Evolutionary conservation across 768 basidiomycete species (phyloP).

Genomic region (Suillus clintonianus): DNA sequence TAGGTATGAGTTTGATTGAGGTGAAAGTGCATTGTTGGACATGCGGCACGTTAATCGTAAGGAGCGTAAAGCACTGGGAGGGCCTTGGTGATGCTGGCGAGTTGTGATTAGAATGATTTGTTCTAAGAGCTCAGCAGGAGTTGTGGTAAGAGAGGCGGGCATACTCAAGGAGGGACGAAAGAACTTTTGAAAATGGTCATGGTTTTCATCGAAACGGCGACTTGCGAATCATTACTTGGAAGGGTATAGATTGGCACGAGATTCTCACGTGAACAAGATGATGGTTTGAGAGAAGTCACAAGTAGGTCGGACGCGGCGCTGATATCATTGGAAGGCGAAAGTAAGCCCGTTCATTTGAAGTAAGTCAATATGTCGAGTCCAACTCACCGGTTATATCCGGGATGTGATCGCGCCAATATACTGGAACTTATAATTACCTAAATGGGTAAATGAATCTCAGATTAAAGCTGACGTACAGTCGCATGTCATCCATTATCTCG

Average conservation of each 20-base stretch:
- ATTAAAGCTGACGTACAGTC: no score
- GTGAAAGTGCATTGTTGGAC: constrained; percentile 26
- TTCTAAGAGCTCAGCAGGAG: constrained; percentile 37
- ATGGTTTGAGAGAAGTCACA: no score
- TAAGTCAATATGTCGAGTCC: background rate
- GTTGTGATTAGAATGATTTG: constrained; percentile 36
- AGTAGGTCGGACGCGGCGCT: constrained; percentile 13
- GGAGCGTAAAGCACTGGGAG: constrained; percentile 34
- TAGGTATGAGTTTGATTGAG: constrained; percentile 31
- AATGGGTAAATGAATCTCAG: constrained; percentile 29
- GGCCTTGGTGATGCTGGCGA: constrained; percentile 29
- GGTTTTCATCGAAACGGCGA: constrained; percentile 30
- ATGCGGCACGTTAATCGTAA: constrained; percentile 37
- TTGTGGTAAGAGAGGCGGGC: constrained; percentile 31
- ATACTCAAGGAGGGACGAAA: constrained; percentile 25
- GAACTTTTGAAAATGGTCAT: constrained; percentile 16
- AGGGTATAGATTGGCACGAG: constrained; percentile 30
- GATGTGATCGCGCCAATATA: constrained; percentile 15
- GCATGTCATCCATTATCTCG: no score
- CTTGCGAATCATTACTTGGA: constrained; percentile 21
- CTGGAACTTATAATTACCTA: constrained; percentile 24
- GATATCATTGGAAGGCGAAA: constrained; percentile 4
- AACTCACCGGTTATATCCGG: constrained; percentile 19
- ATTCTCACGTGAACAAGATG: constrained; percentile 30
- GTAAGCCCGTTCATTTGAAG: constrained; percentile 3